Evolutionary conservation across 176 grass and related monocot genomes (phyloP).

Genomic region (Avena atlantica): DNA sequence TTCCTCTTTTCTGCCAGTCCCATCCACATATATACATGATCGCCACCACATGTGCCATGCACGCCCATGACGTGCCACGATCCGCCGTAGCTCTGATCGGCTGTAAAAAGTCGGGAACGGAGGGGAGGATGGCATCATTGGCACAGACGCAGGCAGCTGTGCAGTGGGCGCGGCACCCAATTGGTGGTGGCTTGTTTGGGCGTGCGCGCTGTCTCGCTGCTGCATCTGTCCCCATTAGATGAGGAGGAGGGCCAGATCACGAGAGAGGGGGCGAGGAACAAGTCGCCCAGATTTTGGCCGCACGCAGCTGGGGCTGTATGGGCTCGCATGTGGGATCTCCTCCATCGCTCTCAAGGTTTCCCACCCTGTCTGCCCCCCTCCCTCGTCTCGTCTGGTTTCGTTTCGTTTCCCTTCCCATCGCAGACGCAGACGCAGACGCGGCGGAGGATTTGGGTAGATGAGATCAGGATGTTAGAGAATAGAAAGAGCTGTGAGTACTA

Average conservation of each 20-base stretch:
- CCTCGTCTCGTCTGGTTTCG: neutral
- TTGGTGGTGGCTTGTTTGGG: slow-evolving; percentile 56
- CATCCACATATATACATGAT: neutral
- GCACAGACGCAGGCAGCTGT: neutral
- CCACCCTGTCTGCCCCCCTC: slow-evolving; percentile 26
- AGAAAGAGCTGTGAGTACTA: neutral
- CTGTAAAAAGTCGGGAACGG: slow-evolving; percentile 22
- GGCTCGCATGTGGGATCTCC: slow-evolving; percentile 47
- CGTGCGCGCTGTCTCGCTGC: slow-evolving; percentile 47
- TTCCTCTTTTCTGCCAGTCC: slow-evolving; percentile 1
- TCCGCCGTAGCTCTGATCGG: neutral
- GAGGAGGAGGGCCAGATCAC: slow-evolving; percentile 56
- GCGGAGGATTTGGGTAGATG: slow-evolving; percentile 22
- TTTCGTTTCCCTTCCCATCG: neutral
- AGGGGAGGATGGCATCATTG: neutral
- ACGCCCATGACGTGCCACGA: slow-evolving; percentile 14
- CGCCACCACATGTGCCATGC: neutral
- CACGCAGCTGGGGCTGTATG: slow-evolving; percentile 48
- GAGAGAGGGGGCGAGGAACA: slow-evolving; percentile 60
- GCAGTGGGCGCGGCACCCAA: slow-evolving; percentile 53
- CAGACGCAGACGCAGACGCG: neutral
- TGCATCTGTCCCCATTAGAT: slow-evolving; percentile 43
- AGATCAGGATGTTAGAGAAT: slow-evolving; percentile 14
- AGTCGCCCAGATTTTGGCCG: slow-evolving; percentile 68
- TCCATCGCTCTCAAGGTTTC: slow-evolving; percentile 42